Percentiles rank a stretch among this genome's conserved stretches.
Conservation (phyloP, 2,329 filamentous ascomycete species). For the Hymenoscyphus occultus region DNA sequence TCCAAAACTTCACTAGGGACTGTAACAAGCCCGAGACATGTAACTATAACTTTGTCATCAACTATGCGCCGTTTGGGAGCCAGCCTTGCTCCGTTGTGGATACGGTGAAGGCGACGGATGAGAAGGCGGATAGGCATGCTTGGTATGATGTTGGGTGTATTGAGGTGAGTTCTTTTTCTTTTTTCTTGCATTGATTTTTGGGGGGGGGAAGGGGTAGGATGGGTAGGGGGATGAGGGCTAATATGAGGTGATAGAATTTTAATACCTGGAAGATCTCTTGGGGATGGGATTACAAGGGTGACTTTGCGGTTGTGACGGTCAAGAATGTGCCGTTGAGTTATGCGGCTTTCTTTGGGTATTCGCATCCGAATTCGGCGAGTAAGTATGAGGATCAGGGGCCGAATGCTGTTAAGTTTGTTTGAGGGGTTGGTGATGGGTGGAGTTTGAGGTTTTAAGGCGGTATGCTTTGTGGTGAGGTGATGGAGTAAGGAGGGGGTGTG, state of each 20-base stretch:
- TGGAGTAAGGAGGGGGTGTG: too few relatives aligned
- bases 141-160: slow-evolving; percentile 13
- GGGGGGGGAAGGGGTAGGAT: background rate
- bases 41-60: slow-evolving; percentile 15
- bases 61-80: background rate
- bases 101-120: background rate
- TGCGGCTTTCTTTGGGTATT: slow-evolving; percentile 25
- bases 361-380: slow-evolving; percentile 14
- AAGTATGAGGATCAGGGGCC: too few relatives aligned
- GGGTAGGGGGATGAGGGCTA: background rate
- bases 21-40: slow-evolving; percentile 13
- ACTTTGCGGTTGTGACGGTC: slow-evolving; percentile 24
- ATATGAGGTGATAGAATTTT: background rate
- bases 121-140: background rate
- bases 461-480: too few relatives aligned
- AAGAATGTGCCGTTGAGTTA: slow-evolving; percentile 12
- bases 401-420: too few relatives aligned
- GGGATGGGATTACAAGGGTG: slow-evolving; percentile 19
- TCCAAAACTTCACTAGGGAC: slow-evolving; percentile 16
- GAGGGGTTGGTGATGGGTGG: too few relatives aligned
- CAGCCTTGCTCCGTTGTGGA: slow-evolving; percentile 13
- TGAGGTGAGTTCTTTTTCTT: slow-evolving; percentile 7
- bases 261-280: slow-evolving; percentile 19
- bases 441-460: too few relatives aligned
- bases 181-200: too few relatives aligned